A percentile compares a stretch with the other conserved stretches of the same genome.
Conservation (phyloP, 2,329 filamentous ascomycete genomes). For the Cladosporium sp. region DNA sequence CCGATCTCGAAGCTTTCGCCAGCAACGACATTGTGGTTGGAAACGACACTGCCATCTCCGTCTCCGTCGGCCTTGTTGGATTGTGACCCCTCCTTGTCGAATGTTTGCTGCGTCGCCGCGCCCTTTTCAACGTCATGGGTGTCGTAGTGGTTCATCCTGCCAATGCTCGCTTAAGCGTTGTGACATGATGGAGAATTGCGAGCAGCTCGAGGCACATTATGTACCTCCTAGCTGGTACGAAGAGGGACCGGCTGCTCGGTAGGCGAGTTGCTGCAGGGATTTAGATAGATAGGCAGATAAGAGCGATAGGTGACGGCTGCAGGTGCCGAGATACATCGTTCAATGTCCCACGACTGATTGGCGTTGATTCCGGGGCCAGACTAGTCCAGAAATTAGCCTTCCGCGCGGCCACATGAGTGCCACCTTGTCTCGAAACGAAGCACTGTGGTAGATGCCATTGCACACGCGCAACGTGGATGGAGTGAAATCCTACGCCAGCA, state of each 20-base stretch:
- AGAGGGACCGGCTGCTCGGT: background rate
- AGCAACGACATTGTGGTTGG: conserved; percentile 47
- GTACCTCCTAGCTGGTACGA: background rate
- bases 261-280: background rate
- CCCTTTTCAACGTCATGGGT: conserved; percentile 13
- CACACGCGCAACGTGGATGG: background rate
- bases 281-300: background rate
- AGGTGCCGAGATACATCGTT: background rate
- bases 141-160: conserved; percentile 4
- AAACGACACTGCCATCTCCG: background rate
- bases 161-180: background rate
- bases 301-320: background rate
- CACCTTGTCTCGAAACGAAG: background rate
- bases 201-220: background rate
- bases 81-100: background rate
- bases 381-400: background rate
- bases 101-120: background rate
- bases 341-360: background rate
- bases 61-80: background rate
- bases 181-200: background rate
- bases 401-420: background rate
- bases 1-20: conserved; percentile 62
- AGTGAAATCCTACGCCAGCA: background rate
- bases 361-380: background rate
- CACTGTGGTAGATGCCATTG: background rate